These are phyloP conservation scores for Themeda triandra DNA, from an alignment of 176 grass and related monocot species.

Conservation along the genomic window DNA sequence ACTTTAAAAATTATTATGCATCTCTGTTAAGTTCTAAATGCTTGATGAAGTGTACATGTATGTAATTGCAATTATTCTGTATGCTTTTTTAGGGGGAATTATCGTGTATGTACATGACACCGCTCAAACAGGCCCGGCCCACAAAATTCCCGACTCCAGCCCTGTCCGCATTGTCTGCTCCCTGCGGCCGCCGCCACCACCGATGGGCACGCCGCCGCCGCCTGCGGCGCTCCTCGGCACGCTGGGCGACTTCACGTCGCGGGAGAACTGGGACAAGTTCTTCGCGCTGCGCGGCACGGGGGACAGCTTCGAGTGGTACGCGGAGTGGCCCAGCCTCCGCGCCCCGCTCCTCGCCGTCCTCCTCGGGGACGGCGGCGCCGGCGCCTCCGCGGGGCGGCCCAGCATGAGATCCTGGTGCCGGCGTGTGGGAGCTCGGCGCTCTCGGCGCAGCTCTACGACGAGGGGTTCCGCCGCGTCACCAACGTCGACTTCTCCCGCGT, in stretches of 20 bases:
- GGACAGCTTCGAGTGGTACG: slow-evolving; percentile 97
- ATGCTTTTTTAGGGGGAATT: too few relatives aligned
- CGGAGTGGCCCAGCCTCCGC: slow-evolving; percentile 73
- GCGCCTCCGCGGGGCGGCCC: not conserved
- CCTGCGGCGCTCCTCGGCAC: slow-evolving; percentile 51
- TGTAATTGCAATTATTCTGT: too few relatives aligned
- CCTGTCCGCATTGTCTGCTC: too few relatives aligned
- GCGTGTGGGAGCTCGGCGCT: slow-evolving; percentile 83
- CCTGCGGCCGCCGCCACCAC: too few relatives aligned
- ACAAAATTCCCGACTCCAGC: too few relatives aligned
- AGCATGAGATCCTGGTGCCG: slow-evolving; percentile 77
- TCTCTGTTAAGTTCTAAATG: too few relatives aligned
- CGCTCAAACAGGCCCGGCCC: too few relatives aligned
- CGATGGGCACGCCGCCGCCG: too few relatives aligned
- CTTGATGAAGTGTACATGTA: too few relatives aligned
- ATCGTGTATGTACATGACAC: too few relatives aligned
- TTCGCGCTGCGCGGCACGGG: slow-evolving; percentile 76
- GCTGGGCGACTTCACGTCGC: slow-evolving; percentile 85
- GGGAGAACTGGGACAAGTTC: slow-evolving; percentile 98
- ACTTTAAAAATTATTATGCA: too few relatives aligned
- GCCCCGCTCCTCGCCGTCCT: slow-evolving; percentile 59
- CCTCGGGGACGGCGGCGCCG: slow-evolving; percentile 28
- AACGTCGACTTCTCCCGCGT: slow-evolving; percentile 97
- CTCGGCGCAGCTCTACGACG: slow-evolving; percentile 81
- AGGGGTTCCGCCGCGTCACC: slow-evolving; percentile 67